Evolutionary conservation across 352 stramenopile genomes (phyloP).

Genomic region (Globisporangium megalacanthum): DNA sequence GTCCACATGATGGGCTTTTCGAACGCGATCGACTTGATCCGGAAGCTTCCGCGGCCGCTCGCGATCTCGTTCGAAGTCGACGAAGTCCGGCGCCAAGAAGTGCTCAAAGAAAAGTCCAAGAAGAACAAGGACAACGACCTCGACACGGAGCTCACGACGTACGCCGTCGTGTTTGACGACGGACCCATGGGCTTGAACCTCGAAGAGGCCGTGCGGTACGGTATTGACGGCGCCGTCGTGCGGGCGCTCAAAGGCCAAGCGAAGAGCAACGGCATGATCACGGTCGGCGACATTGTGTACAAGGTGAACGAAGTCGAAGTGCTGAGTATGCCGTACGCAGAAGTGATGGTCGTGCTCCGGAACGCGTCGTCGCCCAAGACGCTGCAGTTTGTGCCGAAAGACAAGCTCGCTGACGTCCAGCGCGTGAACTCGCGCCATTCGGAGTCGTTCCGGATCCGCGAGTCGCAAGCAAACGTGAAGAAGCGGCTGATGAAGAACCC

Average conservation of each 20-base stretch:
- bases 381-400: constrained; percentile 81
- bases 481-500: constrained; percentile 69
- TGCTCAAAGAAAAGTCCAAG: constrained; percentile 50
- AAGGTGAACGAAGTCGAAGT: constrained; percentile 84
- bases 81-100: constrained; percentile 46
- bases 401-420: constrained; percentile 80
- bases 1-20: constrained; percentile 81
- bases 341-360: constrained; percentile 81
- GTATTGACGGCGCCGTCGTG: constrained; percentile 77
- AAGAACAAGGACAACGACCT: constrained; percentile 55
- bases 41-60: constrained; percentile 70
- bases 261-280: constrained; percentile 80
- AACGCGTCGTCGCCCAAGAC: constrained; percentile 65
- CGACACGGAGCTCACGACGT: constrained; percentile 73
- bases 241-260: constrained; percentile 78
- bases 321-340: constrained; percentile 76
- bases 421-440: constrained; percentile 78
- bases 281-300: constrained; percentile 81
- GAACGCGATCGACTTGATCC: constrained; percentile 79
- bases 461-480: constrained; percentile 56
- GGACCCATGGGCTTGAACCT: constrained; percentile 79
- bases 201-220: constrained; percentile 80
- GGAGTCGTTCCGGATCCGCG: constrained; percentile 61
- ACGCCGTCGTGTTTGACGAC: constrained; percentile 82
- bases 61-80: constrained; percentile 84